Conservation (phyloP, 176 grass and related monocot species). For the Rhynchospora pubera region DNA sequence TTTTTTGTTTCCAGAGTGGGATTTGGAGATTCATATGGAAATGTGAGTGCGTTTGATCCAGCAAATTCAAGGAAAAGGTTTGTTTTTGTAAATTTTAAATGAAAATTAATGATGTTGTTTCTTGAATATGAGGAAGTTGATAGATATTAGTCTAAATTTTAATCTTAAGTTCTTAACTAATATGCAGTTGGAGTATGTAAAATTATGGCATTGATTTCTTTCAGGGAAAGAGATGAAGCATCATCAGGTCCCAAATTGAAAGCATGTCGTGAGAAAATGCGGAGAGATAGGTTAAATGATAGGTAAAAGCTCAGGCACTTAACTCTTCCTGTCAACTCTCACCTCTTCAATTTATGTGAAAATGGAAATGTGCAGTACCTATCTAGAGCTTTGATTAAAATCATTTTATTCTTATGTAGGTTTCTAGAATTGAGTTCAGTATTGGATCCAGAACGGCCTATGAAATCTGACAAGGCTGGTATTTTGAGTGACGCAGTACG, state of each 20-base stretch:
- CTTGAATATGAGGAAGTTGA: not conserved
- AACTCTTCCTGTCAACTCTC: not conserved
- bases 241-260: constrained; percentile 51
- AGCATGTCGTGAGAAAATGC: constrained; percentile 70
- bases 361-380: not conserved
- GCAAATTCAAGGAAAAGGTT: not conserved
- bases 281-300: constrained; percentile 65
- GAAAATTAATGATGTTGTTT: too few species aligned
- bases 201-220: not conserved
- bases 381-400: not conserved
- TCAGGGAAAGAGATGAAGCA: constrained; percentile 41
- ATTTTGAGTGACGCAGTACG: constrained; percentile 51
- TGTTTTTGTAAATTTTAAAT: not conserved
- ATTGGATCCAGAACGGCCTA: constrained; percentile 45
- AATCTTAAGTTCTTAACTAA: not conserved
- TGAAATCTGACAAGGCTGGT: constrained; percentile 58
- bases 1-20: not conserved
- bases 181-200: constrained; percentile 6
- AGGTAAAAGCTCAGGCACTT: constrained; percentile 24
- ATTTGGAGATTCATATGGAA: not conserved
- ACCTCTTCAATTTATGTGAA: not conserved
- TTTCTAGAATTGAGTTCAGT: constrained; percentile 56
- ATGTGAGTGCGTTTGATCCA: not conserved
- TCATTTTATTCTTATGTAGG: constrained; percentile 18
- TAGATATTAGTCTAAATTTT: not conserved